Evolutionary conservation across 768 basidiomycete species (phyloP).

Genomic region (Naganishia randhawae): DNA sequence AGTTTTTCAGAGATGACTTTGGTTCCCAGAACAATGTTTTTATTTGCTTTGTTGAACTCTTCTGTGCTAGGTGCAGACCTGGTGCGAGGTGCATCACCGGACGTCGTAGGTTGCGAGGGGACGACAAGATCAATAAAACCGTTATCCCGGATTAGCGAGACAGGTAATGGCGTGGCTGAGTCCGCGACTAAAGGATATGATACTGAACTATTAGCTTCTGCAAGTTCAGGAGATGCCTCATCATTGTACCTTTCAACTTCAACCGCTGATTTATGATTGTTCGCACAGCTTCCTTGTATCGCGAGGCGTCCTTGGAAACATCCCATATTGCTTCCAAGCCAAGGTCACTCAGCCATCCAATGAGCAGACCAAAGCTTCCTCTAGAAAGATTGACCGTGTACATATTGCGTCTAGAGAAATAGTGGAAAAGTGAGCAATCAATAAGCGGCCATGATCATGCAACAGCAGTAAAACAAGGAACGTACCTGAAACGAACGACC

Average conservation of each 20-base stretch:
- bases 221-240: not conserved
- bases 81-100: not conserved
- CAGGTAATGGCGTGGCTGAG: slow-evolving; percentile 6
- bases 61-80: not conserved
- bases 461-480: not conserved
- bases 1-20: slow-evolving; percentile 7
- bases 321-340: slow-evolving; percentile 69
- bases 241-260: slow-evolving; percentile 14
- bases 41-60: slow-evolving; percentile 16
- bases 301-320: slow-evolving; percentile 71
- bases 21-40: not conserved
- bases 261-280: slow-evolving; percentile 61
- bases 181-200: slow-evolving; percentile 1
- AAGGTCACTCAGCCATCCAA: slow-evolving; percentile 93
- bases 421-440: not conserved
- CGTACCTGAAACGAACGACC: slow-evolving; percentile 70
- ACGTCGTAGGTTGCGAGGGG: not conserved
- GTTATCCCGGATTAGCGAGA: slow-evolving; percentile 5
- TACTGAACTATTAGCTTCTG: not conserved
- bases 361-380: slow-evolving; percentile 82
- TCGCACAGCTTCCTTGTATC: slow-evolving; percentile 85
- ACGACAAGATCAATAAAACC: slow-evolving; percentile 11
- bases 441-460: not conserved
- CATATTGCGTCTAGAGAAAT: slow-evolving; percentile 59
- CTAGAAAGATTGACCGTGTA: slow-evolving; percentile 85